phyloP scores from a whole-genome alignment of 441 rosid species.

The Oxalis stricta region DNA sequence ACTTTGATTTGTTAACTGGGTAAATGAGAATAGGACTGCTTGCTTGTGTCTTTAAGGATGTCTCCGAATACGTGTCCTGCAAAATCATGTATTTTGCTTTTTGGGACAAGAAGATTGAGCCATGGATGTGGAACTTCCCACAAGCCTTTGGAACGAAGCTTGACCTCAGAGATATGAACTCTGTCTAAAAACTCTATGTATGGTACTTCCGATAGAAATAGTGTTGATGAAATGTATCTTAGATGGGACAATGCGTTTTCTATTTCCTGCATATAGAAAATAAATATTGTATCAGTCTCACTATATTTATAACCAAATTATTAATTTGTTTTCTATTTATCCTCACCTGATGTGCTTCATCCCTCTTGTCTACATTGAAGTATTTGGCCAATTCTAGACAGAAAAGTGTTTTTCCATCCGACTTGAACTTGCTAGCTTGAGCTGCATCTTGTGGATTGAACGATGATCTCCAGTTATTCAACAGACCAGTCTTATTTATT shows the following conservation, averaged over 20 bases:
- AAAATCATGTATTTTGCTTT: constrained; percentile 50
- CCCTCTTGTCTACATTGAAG: constrained; percentile 26
- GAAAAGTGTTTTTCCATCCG: constrained; percentile 65
- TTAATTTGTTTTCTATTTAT: constrained; percentile 1
- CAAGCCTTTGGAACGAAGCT: constrained; percentile 64
- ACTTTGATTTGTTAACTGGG: constrained; percentile 88
- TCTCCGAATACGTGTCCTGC: constrained; percentile 67
- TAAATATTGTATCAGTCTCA: constrained; percentile 6
- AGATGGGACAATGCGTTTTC: constrained; percentile 39
- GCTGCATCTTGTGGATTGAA: constrained; percentile 66
- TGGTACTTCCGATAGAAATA: constrained; percentile 61
- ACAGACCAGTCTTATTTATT: constrained; percentile 63
- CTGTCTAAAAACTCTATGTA: constrained; percentile 78
- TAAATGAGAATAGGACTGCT: constrained; percentile 85
- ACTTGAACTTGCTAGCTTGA: constrained; percentile 58
- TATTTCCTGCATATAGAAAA: constrained; percentile 46
- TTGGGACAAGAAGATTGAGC: constrained; percentile 85
- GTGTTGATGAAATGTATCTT: constrained; percentile 57
- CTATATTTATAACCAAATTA: constrained; percentile 1
- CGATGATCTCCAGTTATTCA: constrained; percentile 74
- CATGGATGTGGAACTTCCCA: constrained; percentile 99
- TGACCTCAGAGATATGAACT: constrained; percentile 75
- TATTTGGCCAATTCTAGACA: constrained; percentile 86
- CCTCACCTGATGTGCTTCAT: constrained; percentile 42
- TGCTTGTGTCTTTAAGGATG: constrained; percentile 76